Evolutionary conservation across 1,284 basidiomycete genomes (phyloP).

Genomic region (Ceratobasidium sp.): DNA sequence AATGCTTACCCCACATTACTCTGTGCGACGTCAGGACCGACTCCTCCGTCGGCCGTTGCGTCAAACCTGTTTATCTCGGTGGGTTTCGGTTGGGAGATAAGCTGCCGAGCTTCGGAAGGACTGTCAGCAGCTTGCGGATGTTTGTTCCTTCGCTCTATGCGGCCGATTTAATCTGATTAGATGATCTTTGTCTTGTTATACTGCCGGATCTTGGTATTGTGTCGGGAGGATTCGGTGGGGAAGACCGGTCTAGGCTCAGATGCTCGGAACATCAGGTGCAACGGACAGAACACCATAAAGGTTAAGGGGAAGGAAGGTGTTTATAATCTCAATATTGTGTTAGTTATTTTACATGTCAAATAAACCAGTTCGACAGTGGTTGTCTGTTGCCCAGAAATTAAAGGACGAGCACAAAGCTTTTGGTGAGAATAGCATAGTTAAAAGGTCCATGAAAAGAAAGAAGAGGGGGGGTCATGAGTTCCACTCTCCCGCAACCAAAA

Average conservation of each 20-base stretch:
- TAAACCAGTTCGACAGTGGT: constrained; percentile 4
- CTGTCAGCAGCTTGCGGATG: neutral
- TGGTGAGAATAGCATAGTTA: constrained; percentile 29
- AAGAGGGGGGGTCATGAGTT: constrained; percentile 7
- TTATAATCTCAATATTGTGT: constrained; percentile 23
- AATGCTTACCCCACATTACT: neutral
- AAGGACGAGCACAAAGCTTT: constrained; percentile 22
- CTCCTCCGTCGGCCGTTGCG: constrained; percentile 29
- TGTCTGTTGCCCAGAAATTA: constrained; percentile 26
- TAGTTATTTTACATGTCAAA: constrained; percentile 23
- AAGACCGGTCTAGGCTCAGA: neutral
- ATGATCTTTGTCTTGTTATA: neutral
- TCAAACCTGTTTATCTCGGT: constrained; percentile 29
- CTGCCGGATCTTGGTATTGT: neutral
- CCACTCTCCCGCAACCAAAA: constrained; percentile 29
- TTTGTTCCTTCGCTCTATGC: constrained; percentile 2
- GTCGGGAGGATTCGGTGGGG: neutral
- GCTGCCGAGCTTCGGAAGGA: neutral
- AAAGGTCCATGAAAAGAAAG: constrained; percentile 27
- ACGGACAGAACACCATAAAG: neutral
- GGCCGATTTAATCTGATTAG: constrained; percentile 33
- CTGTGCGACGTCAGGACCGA: neutral
- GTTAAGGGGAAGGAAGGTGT: neutral
- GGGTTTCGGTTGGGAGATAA: constrained; percentile 32
- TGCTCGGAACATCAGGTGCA: neutral